Evolutionary conservation across 106 monocot species (phyloP).

Genomic region (Dendrobium chrysotoxum): DNA sequence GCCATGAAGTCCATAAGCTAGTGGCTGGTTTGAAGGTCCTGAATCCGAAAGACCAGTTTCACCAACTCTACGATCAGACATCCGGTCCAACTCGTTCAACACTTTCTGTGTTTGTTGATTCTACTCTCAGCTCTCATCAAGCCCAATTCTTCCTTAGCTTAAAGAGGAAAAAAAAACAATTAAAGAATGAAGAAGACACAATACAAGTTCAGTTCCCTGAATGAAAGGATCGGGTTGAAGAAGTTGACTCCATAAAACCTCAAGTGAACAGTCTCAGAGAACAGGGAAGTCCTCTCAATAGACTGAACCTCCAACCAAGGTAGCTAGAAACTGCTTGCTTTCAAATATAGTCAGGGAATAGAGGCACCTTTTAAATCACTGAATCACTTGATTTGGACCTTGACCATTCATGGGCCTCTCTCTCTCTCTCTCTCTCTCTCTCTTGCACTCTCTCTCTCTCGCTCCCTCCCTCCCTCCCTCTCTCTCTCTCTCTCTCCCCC

Average conservation of each 20-base stretch:
- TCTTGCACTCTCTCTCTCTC: not conserved
- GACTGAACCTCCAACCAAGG: not conserved
- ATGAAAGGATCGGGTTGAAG: not conserved
- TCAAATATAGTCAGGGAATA: not conserved
- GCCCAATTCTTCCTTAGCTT: not conserved
- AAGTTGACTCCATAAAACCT: not conserved
- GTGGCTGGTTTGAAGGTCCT: constrained; percentile 41
- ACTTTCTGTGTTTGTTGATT: not conserved
- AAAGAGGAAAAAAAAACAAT: not conserved
- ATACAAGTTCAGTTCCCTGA: not conserved
- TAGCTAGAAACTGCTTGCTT: not conserved
- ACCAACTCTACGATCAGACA: constrained; percentile 16
- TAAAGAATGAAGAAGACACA: not conserved
- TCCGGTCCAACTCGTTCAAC: not conserved
- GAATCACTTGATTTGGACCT: constrained; percentile 8
- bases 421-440: not conserved
- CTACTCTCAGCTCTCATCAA: constrained; percentile 1
- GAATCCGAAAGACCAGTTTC: constrained; percentile 26
- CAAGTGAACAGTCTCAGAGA: not conserved
- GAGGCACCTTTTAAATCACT: constrained; percentile 8
- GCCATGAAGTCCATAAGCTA: constrained; percentile 40
- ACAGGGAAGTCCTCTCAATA: not conserved
- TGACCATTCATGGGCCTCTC: not conserved
- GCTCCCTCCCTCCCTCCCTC: not conserved
- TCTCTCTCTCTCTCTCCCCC: not conserved